These are phyloP conservation scores for Aspergillus carbonarius DNA, from an alignment of 2,329 filamentous ascomycete species.

Conservation along the genomic window DNA sequence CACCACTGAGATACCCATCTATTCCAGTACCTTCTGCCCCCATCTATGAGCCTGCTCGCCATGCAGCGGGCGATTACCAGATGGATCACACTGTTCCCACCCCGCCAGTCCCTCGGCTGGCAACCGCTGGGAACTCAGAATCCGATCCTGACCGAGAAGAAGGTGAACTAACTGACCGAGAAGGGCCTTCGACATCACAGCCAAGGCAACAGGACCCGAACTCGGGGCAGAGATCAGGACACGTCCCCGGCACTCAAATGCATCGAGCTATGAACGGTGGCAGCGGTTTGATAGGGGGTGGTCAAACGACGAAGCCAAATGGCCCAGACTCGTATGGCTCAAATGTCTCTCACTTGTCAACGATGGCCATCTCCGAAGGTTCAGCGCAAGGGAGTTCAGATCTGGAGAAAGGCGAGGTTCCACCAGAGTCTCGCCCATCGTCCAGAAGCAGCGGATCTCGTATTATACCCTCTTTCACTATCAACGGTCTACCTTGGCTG, in stretches of 20 bases:
- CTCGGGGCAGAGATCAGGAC: background rate
- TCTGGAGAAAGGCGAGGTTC: slow-evolving; percentile 28
- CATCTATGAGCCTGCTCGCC: slow-evolving; percentile 10
- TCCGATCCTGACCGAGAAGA: slow-evolving; percentile 61
- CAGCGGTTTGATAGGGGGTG: background rate
- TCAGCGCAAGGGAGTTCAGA: slow-evolving; percentile 14
- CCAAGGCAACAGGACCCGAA: background rate
- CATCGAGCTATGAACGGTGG: background rate
- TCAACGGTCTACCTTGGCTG: slow-evolving; percentile 17
- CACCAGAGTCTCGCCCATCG: slow-evolving; percentile 20
- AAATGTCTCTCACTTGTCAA: background rate
- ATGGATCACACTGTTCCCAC: slow-evolving; percentile 11
- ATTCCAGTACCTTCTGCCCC: slow-evolving; percentile 20
- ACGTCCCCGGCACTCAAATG: background rate
- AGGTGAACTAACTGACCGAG: slow-evolving; percentile 72
- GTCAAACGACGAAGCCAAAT: background rate
- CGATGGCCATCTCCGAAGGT: background rate
- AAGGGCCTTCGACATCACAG: slow-evolving; percentile 37
- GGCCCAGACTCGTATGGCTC: background rate
- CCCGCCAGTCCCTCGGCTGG: slow-evolving; percentile 9
- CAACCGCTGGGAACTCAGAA: slow-evolving; percentile 27
- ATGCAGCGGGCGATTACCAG: slow-evolving; percentile 9
- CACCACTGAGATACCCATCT: slow-evolving; percentile 22
- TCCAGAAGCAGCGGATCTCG: slow-evolving; percentile 35
- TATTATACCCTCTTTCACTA: slow-evolving; percentile 16